phyloP scores from a whole-genome alignment of 768 basidiomycete genomes.

The Suillus decipiens region DNA sequence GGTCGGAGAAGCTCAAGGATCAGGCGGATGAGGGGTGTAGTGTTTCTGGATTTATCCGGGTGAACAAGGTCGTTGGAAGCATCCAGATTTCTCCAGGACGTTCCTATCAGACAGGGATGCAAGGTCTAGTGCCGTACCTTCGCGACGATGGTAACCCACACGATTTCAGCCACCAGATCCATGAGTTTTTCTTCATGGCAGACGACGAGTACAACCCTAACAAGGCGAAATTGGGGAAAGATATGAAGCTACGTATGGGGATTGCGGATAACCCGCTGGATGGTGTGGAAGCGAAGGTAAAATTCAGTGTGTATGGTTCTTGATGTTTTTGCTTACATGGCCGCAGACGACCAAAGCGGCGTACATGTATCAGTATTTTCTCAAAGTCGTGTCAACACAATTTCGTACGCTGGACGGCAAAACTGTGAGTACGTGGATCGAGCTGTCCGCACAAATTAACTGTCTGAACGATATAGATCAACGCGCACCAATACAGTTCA shows the following conservation, averaged over 20 bases:
- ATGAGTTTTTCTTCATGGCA: constrained; percentile 75
- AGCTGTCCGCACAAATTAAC: not conserved
- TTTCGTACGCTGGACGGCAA: constrained; percentile 84
- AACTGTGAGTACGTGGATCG: constrained; percentile 43
- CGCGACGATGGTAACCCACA: constrained; percentile 85
- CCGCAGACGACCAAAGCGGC: constrained; percentile 70
- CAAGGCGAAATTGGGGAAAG: constrained; percentile 60
- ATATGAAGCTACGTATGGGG: constrained; percentile 72
- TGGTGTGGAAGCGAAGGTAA: constrained; percentile 55
- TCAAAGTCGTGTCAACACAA: constrained; percentile 97
- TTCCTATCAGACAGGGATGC: constrained; percentile 86
- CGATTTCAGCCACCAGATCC: constrained; percentile 89
- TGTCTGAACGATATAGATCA: constrained; percentile 47
- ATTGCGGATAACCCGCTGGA: constrained; percentile 80
- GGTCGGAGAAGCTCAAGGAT: constrained; percentile 90
- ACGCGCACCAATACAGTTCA: constrained; percentile 93
- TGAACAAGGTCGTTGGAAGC: constrained; percentile 97
- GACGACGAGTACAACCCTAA: constrained; percentile 79
- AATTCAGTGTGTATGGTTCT: constrained; percentile 21
- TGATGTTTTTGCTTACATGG: constrained; percentile 12
- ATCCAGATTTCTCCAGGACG: constrained; percentile 93
- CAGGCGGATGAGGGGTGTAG: constrained; percentile 96
- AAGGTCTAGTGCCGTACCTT: constrained; percentile 94
- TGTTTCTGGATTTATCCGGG: constrained; percentile 84
- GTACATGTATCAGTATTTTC: constrained; percentile 99